These are phyloP conservation scores for Clavaria fumosa DNA, from an alignment of 768 basidiomycete species.

Conservation along the genomic window DNA sequence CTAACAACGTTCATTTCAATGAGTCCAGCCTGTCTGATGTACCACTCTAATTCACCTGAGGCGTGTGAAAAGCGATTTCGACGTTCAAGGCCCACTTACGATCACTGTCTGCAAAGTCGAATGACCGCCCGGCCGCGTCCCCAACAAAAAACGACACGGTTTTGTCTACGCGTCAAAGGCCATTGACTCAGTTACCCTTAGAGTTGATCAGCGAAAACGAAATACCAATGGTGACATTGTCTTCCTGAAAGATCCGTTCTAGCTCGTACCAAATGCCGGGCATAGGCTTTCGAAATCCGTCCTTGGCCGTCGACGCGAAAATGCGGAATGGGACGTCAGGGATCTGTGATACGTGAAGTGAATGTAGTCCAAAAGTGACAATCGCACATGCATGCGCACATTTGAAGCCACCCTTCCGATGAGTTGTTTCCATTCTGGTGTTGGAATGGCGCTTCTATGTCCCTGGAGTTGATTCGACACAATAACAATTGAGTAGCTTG, in stretches of 20 bases:
- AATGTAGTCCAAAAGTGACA: background rate
- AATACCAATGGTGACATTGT: slow-evolving; percentile 49
- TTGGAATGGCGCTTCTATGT: no score
- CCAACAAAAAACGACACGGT: slow-evolving; percentile 64
- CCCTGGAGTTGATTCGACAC: slow-evolving; percentile 73
- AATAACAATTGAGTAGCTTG: slow-evolving; percentile 56
- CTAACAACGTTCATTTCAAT: slow-evolving; percentile 23
- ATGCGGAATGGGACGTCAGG: slow-evolving; percentile 59
- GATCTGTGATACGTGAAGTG: slow-evolving; percentile 31
- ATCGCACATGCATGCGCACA: no score
- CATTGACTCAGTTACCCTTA: background rate
- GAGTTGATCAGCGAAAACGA: background rate
- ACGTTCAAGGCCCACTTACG: slow-evolving; percentile 75
- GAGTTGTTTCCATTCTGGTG: no score
- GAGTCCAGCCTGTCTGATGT: background rate
- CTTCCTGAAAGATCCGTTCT: slow-evolving; percentile 40
- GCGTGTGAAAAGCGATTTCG: slow-evolving; percentile 61
- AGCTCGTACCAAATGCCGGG: slow-evolving; percentile 75
- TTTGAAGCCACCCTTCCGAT: no score
- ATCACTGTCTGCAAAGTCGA: slow-evolving; percentile 72
- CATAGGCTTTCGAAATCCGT: slow-evolving; percentile 75
- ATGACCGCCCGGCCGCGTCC: slow-evolving; percentile 70
- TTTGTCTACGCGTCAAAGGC: slow-evolving; percentile 34
- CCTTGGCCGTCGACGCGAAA: slow-evolving; percentile 61
- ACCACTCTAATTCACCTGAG: slow-evolving; percentile 42